A percentile compares a stretch with the other conserved stretches of the same genome.
Evolutionary conservation across 2,329 filamentous ascomycete species (phyloP).

Genomic region (Clarireedia monteithiana): DNA sequence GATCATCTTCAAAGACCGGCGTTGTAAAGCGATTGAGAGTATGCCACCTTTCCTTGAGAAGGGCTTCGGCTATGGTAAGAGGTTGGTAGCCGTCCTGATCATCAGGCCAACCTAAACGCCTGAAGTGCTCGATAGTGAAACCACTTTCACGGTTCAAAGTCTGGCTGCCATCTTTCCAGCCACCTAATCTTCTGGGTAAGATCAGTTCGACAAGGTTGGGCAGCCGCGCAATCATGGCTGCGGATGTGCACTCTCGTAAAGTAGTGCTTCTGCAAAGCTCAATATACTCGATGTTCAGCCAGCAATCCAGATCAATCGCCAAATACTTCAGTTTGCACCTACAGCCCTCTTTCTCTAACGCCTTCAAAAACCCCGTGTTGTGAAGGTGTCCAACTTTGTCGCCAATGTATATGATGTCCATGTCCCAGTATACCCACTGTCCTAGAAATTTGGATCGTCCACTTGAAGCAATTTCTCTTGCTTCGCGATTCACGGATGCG

Average conservation of each 20-base stretch:
- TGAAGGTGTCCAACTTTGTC: slow-evolving; percentile 3
- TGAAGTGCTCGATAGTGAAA: no score
- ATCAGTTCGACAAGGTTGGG: not conserved
- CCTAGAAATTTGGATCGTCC: not conserved
- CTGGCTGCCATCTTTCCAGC: not conserved
- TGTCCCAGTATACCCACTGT: not conserved
- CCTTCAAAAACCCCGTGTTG: slow-evolving; percentile 6
- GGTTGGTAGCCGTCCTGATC: no score
- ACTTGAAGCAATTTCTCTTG: not conserved
- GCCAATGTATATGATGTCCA: slow-evolving; percentile 3
- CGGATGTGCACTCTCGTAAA: not conserved
- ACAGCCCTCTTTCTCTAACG: not conserved
- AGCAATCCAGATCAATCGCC: not conserved
- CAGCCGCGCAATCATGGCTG: not conserved
- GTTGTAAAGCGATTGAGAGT: no score
- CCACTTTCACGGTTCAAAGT: not conserved
- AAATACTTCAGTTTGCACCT: not conserved
- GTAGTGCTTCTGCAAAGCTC: not conserved
- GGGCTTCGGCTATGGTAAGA: no score
- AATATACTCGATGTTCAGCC: not conserved
- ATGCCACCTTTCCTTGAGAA: no score
- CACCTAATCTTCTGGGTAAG: not conserved
- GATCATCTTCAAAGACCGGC: no score
- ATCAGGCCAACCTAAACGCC: no score
- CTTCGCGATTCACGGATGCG: not conserved